Percentiles rank a stretch among this genome's conserved stretches.
phyloP scores from a whole-genome alignment of 140 eudicot species.

The Ambrosia hybrid region DNA sequence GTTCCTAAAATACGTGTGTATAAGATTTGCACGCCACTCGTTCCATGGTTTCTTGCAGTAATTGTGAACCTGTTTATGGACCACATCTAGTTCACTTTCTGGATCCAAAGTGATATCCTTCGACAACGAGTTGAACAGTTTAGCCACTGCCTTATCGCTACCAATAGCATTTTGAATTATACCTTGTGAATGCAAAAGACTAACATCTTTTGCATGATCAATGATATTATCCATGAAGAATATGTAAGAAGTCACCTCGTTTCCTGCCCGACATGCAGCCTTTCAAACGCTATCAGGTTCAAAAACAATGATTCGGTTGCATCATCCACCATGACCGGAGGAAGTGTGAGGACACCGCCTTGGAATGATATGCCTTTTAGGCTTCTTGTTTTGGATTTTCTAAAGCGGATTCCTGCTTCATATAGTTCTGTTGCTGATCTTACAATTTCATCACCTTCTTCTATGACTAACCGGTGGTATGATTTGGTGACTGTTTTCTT shows the following conservation, averaged over 20 bases:
- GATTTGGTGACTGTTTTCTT: constrained; percentile 5
- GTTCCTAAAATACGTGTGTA: constrained; percentile 57
- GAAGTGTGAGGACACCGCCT: constrained; percentile 71
- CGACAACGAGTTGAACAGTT: constrained; percentile 64
- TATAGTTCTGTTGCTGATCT: constrained; percentile 5
- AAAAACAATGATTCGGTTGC: constrained; percentile 39
- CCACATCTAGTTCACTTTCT: constrained; percentile 40
- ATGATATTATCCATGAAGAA: constrained; percentile 72
- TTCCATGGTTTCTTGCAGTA: constrained; percentile 56
- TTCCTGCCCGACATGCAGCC: not conserved
- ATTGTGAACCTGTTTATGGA: constrained; percentile 46
- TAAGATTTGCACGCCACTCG: constrained; percentile 69
- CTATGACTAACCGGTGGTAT: constrained; percentile 24
- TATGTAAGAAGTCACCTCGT: constrained; percentile 64
- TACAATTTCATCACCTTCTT: constrained; percentile 46
- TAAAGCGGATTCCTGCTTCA: constrained; percentile 58
- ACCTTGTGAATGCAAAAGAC: constrained; percentile 48
- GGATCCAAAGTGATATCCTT: constrained; percentile 62
- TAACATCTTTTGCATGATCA: constrained; percentile 54
- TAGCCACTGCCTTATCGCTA: constrained; percentile 63
- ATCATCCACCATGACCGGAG: constrained; percentile 56
- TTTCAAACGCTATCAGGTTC: too few relatives aligned
- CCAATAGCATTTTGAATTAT: constrained; percentile 63
- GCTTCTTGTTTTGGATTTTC: constrained; percentile 42
- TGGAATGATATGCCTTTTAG: constrained; percentile 53